Evolutionary conservation across 495 filamentous ascomycete species (phyloP), one percentile per base, ranked within the genome.

Genomic region (Collariella sp.): DNA sequence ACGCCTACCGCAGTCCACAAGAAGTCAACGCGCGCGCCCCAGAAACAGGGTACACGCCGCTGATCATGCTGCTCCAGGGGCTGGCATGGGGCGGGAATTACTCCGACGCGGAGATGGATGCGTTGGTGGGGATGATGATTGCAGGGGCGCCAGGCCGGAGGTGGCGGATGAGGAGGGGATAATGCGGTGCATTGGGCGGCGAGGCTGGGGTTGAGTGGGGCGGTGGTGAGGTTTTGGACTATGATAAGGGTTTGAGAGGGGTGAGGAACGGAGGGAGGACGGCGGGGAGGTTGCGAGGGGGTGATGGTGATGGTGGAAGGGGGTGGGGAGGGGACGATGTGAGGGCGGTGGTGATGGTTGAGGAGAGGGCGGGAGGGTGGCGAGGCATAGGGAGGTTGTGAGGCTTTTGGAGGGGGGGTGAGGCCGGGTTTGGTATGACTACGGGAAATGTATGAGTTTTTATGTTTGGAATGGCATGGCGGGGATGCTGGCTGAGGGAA

Each of bases 141-240:
- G 44, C 52, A 10, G 26, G 16, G 52, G 52, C 4, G 52, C 52
- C 1, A 19, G 23, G 7, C 42, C 42, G 0, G 52, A 46, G 34
- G 31, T 49, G 24, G 24, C 22, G 6, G 44, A 55, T 12, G 46
- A 36, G 2, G 52, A 40, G 13, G 52, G 7, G 40, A 48, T 7
- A 55, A 55, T 15, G 52, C 52, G 6, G 18, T 48, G 23, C 52
- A 55, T n/a, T 40, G 47, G 33, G 52, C 52, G 0, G 52, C 44
- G 13, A 20, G 26, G 26, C 13, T 55, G 35, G 52, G 43, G 13
- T 11, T 55, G 20, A 10, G 31, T 2, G 19, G 43, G 4, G 13
- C 10, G 15, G 43, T 55, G 43, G 29, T 24, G 9, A n/a, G n/a
- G 0, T 16, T 10, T 7, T 33, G 52, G 2, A 15, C 22, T 3